phyloP scores from a whole-genome alignment of 140 eudicot genomes.

The Senecio squalidus region DNA sequence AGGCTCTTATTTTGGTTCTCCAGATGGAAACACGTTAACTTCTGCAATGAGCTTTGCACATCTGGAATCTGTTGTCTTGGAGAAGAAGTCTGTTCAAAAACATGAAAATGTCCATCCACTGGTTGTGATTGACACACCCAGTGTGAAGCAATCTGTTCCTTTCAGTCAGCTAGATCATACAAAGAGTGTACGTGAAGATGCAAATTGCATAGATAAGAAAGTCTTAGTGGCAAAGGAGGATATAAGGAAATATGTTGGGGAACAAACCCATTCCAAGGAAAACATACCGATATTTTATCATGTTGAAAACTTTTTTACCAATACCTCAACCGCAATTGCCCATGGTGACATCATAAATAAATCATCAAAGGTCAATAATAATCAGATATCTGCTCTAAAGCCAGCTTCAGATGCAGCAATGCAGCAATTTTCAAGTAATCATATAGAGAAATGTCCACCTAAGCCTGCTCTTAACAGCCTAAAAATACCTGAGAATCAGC shows the following conservation, averaged over 20 bases:
- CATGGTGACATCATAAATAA: constrained; percentile 14
- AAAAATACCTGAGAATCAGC: constrained; percentile 14
- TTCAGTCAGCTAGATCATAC: constrained; percentile 13
- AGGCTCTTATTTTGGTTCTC: constrained; percentile 10
- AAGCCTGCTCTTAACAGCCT: constrained; percentile 20
- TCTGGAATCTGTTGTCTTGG: constrained; percentile 24
- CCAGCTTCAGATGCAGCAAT: constrained; percentile 1
- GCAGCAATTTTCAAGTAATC: constrained; percentile 11
- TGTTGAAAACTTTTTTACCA: constrained; percentile 5
- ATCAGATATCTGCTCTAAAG: constrained; percentile 7
- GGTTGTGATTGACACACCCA: constrained; percentile 13
- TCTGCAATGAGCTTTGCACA: constrained; percentile 8
- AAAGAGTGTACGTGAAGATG: constrained; percentile 4
- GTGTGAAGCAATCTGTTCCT: constrained; percentile 13
- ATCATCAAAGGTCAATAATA: background rate
- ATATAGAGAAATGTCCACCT: constrained; percentile 9
- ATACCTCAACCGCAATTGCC: constrained; percentile 9
- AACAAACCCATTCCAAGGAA: constrained; percentile 10
- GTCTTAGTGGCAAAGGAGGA: constrained; percentile 10
- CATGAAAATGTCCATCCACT: constrained; percentile 2
- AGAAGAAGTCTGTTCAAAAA: constrained; percentile 15
- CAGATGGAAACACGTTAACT: constrained; percentile 6
- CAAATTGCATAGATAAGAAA: constrained; percentile 9
- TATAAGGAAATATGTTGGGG: constrained; percentile 1
- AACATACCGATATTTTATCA: constrained; percentile 21